Evolutionary conservation across 2,329 filamentous ascomycete genomes (phyloP).

Genomic region (Colletotrichum costaricense): DNA sequence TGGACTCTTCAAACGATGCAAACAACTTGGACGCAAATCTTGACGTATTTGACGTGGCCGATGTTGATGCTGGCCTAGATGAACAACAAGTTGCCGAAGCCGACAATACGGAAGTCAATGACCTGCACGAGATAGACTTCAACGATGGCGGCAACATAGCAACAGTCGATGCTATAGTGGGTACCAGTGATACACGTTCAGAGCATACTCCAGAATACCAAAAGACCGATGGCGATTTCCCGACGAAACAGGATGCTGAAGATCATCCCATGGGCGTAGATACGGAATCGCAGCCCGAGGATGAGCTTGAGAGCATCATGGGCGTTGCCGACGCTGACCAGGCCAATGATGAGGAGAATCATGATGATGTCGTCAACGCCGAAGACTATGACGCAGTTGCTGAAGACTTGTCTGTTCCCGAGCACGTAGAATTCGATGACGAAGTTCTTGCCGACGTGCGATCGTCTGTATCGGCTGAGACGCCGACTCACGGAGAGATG

Average conservation of each 20-base stretch:
- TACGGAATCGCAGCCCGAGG: neutral
- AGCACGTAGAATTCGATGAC: slow-evolving; percentile 26
- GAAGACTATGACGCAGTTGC: slow-evolving; percentile 23
- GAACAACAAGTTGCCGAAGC: slow-evolving; percentile 22
- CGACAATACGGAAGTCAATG: slow-evolving; percentile 24
- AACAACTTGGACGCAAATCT: slow-evolving; percentile 20
- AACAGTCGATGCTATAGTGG: slow-evolving; percentile 33
- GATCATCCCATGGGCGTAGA: slow-evolving; percentile 9
- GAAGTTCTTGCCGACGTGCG: slow-evolving; percentile 21
- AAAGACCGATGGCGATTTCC: slow-evolving; percentile 21
- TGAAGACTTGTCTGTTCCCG: slow-evolving; percentile 17
- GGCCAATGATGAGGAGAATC: neutral
- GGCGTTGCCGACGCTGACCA: slow-evolving; percentile 3
- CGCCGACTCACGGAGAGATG: slow-evolving; percentile 32
- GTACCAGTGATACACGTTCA: slow-evolving; percentile 1
- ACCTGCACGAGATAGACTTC: slow-evolving; percentile 45
- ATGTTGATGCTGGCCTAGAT: slow-evolving; percentile 13
- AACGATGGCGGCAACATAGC: slow-evolving; percentile 52
- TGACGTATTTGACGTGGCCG: neutral
- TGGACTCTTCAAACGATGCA: slow-evolving; percentile 35
- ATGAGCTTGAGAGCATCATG: neutral
- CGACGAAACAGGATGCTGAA: neutral
- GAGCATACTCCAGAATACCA: neutral
- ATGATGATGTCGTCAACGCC: slow-evolving; percentile 16
- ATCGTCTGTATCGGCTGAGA: slow-evolving; percentile 28